These are phyloP conservation scores for Pyrenophora seminiperda DNA, from an alignment of 2,329 filamentous ascomycete species.

Conservation along the genomic window DNA sequence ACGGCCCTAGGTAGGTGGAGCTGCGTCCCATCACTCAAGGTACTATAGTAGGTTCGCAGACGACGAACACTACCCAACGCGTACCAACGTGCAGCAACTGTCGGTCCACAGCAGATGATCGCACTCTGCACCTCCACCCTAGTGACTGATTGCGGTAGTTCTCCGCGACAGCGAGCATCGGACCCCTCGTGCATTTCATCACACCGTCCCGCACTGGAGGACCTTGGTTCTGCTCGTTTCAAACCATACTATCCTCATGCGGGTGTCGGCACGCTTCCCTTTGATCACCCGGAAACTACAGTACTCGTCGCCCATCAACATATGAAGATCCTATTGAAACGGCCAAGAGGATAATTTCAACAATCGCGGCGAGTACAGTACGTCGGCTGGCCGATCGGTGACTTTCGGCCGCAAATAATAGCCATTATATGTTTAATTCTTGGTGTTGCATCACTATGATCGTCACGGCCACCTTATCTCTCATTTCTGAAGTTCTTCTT, in stretches of 20 bases:
- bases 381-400: neutral
- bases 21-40: slow-evolving; percentile 25
- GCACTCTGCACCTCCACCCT: slow-evolving; percentile 1
- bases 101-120: slow-evolving; percentile 9
- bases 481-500: neutral
- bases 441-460: neutral
- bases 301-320: slow-evolving; percentile 12
- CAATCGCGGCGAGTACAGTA: neutral
- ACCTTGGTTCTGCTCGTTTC: slow-evolving; percentile 9
- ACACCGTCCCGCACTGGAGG: too few species aligned
- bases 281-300: slow-evolving; percentile 29
- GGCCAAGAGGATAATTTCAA: slow-evolving; percentile 3
- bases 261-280: slow-evolving; percentile 13
- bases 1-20: slow-evolving; percentile 11
- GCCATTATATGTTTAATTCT: neutral
- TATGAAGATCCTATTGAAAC: slow-evolving; percentile 9
- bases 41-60: slow-evolving; percentile 18
- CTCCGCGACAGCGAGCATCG: neutral
- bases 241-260: slow-evolving; percentile 3
- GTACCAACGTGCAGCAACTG: slow-evolving; percentile 14
- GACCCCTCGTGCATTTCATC: slow-evolving; percentile 1
- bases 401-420: neutral
- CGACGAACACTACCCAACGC: slow-evolving; percentile 17
- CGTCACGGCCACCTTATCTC: neutral
- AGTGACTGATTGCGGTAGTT: slow-evolving; percentile 4